These are phyloP conservation scores for Canna indica DNA, from an alignment of 176 grass and related monocot species.

Conservation along the genomic window DNA sequence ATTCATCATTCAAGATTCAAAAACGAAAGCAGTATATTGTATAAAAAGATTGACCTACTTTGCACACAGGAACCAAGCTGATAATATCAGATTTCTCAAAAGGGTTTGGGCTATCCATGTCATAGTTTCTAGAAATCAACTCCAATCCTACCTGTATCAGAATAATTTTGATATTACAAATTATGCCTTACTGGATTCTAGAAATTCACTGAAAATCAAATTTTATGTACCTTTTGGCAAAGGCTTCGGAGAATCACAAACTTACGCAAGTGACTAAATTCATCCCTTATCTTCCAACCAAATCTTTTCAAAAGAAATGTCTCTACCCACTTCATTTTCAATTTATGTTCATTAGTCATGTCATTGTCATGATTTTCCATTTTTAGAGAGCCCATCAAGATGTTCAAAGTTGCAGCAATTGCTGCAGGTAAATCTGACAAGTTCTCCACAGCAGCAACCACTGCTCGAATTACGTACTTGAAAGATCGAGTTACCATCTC, in stretches of 20 bases:
- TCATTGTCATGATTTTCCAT: constrained; percentile 35
- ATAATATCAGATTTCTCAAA: constrained; percentile 94
- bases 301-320: constrained; percentile 83
- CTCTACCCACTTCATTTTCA: constrained; percentile 65
- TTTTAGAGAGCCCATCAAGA: constrained; percentile 63
- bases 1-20: not conserved
- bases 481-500: constrained; percentile 97
- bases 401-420: constrained; percentile 82
- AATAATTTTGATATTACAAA: constrained; percentile 5
- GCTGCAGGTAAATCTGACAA: constrained; percentile 54
- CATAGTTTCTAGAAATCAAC: constrained; percentile 85
- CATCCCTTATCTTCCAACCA: constrained; percentile 65
- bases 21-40: constrained; percentile 2
- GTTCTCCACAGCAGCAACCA: constrained; percentile 69
- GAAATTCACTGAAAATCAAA: constrained; percentile 6
- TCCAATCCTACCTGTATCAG: constrained; percentile 80
- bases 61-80: constrained; percentile 86
- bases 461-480: constrained; percentile 82
- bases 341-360: constrained; percentile 35
- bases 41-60: constrained; percentile 39
- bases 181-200: not conserved
- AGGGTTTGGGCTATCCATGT: constrained; percentile 81
- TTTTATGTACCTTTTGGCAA: constrained; percentile 70
- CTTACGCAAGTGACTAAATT: constrained; percentile 80
- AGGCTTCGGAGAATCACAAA: constrained; percentile 82